Evolutionary conservation across 129 eudicot genomes (phyloP).

Genomic region (Centrapalus pauciflorus): DNA sequence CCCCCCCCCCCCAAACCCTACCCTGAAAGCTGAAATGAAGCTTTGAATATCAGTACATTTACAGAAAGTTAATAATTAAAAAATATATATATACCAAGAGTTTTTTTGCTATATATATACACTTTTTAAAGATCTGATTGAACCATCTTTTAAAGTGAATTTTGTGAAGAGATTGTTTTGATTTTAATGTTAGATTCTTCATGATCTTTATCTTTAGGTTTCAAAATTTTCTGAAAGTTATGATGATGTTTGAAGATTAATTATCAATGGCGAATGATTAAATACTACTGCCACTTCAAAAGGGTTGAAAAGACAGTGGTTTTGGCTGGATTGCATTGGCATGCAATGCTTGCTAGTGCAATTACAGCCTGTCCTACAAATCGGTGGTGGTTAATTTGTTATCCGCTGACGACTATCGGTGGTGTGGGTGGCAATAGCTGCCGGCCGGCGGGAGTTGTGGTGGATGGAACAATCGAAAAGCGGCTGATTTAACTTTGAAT

Average conservation of each 20-base stretch:
- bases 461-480: not conserved
- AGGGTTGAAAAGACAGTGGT: conserved; percentile 19
- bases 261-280: conserved; percentile 18
- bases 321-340: not conserved
- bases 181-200: conserved; percentile 5
- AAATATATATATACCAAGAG: conserved; percentile 4
- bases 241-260: conserved; percentile 24
- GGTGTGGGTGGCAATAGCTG: conserved; percentile 5
- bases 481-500: too few relatives aligned
- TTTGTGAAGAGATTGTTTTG: conserved; percentile 14
- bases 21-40: conserved; percentile 17
- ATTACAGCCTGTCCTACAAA: conserved; percentile 21
- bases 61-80: conserved; percentile 14
- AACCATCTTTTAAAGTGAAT: conserved; percentile 19
- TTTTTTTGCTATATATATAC: conserved; percentile 1
- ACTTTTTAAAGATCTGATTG: conserved; percentile 24
- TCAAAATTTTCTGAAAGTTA: conserved; percentile 4
- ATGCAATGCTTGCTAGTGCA: conserved; percentile 8
- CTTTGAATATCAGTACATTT: conserved; percentile 12
- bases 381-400: too few relatives aligned
- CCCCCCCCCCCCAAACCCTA: conserved; percentile 10
- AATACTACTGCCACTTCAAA: conserved; percentile 2
- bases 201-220: not conserved
- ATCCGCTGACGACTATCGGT: too few relatives aligned
- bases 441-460: conserved; percentile 3